Conservation (phyloP, 345 rosid species). For the Stellera chamaejasme region DNA sequence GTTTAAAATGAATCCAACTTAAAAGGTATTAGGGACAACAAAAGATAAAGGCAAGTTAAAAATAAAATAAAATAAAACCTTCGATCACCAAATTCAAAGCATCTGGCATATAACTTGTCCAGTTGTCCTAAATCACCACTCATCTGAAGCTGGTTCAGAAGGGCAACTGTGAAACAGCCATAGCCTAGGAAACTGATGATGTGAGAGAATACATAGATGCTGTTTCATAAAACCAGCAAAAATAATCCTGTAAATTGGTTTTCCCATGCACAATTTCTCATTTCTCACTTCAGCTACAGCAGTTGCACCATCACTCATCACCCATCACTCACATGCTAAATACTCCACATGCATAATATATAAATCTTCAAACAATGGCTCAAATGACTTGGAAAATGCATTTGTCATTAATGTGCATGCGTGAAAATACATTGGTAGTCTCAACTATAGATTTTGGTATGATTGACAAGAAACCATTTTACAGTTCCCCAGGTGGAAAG, state of each 20-base stretch:
- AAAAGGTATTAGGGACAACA: too few relatives aligned
- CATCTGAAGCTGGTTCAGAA: neutral
- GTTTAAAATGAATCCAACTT: too few relatives aligned
- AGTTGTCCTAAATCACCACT: neutral
- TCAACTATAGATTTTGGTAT: neutral
- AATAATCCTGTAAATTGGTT: neutral
- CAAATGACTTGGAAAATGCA: conserved; percentile 7
- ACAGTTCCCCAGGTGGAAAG: conserved; percentile 7
- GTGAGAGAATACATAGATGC: conserved; percentile 2
- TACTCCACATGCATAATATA: too few relatives aligned
- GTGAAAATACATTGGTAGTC: conserved; percentile 12
- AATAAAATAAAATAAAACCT: too few relatives aligned
- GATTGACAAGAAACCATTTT: conserved; percentile 13
- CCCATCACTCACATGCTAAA: neutral
- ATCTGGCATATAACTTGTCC: too few relatives aligned
- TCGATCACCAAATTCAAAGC: too few relatives aligned
- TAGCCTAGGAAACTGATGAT: neutral
- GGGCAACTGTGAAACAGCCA: neutral
- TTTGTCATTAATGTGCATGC: neutral
- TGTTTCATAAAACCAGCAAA: conserved; percentile 3
- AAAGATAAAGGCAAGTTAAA: too few relatives aligned
- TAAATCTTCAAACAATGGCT: conserved; percentile 1
- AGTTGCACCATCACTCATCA: too few relatives aligned
- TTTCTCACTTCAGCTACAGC: conserved; percentile 3
- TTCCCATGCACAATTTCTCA: neutral